Conservation (phyloP, 345 rosid genomes). For the thale cress (Arabidopsis thaliana) region DNA sequence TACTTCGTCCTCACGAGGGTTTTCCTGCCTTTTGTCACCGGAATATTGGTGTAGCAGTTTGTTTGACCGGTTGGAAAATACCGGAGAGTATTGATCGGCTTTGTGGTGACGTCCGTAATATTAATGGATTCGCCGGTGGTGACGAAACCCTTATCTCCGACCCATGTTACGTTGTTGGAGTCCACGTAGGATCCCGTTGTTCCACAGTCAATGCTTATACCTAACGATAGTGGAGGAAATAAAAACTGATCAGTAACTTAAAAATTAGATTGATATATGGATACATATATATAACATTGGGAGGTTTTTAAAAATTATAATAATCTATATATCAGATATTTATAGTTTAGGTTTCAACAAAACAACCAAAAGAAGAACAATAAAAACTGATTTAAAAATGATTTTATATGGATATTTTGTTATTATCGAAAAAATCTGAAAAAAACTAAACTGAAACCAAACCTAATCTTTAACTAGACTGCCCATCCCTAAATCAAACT, state of each 20-base stretch:
- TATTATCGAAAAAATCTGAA: too few relatives aligned
- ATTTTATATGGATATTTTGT: too few relatives aligned
- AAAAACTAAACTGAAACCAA: too few relatives aligned
- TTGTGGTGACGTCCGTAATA: slow-evolving; percentile 14
- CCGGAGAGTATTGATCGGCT: slow-evolving; percentile 36
- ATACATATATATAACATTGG: too few relatives aligned
- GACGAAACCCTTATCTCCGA: slow-evolving; percentile 38
- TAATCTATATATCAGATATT: too few relatives aligned
- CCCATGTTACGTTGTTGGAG: slow-evolving; percentile 38
- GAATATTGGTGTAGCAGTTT: slow-evolving; percentile 40
- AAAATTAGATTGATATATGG: too few relatives aligned
- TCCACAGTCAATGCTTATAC: slow-evolving; percentile 42
- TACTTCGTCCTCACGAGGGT: slow-evolving; percentile 30
- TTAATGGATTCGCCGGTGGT: slow-evolving; percentile 28
- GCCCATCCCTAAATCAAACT: too few relatives aligned
- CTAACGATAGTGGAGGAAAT: neutral
- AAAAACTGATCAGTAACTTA: neutral
- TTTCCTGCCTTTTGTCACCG: slow-evolving; percentile 25
- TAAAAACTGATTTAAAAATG: too few relatives aligned
- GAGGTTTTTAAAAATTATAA: too few relatives aligned
- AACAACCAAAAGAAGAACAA: too few relatives aligned
- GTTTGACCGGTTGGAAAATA: slow-evolving; percentile 38
- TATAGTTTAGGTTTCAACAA: too few relatives aligned
- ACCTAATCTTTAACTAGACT: too few relatives aligned
- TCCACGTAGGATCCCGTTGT: slow-evolving; percentile 39